Base-by-base conservation (phyloP, 495 filamentous ascomycete genomes). In the Podospora australis region DNA sequence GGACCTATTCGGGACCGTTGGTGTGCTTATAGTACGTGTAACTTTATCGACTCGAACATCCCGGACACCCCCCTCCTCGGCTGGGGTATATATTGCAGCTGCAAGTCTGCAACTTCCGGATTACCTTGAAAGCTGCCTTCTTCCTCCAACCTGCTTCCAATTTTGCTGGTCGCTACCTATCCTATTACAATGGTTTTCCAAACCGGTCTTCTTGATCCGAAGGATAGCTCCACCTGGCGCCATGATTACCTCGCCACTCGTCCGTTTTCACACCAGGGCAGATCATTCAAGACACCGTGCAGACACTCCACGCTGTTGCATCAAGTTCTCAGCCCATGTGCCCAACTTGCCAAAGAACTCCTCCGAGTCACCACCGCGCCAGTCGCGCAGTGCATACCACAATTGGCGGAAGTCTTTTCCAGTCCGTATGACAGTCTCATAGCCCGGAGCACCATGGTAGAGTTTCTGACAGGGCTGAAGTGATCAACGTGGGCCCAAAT, bases 331-430 rank as follows among this genome's bases (percentile, higher is more conserved):
- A n/a, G 66, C 66, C 66, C 55, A 66, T 32, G 30, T 47, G 47
- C 61, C 67, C 50, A 65, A 47, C 30, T 51, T 29, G 42, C 67
- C 66, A 34, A 67, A 68, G 51, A 60, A 68, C 30, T 43, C 46
- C 54, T 68, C 62, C 13, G 62, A 55, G 48, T 64, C 48, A 16
- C 55, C 56, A 34, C 67, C 66, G 21, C 64, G 53, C 66, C 64
- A 68, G 44, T 60, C 58, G 49, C 58, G 50, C 40, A 68, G 51
- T 22, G 63, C 54, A 57, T 65, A 67, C 65, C 64, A 70, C 26
- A 70, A 46, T 44, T 67, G 48, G 45, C 66, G 62, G 19, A 52
- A 56, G 52, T 69, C 64, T 47, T 54, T 62, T 6, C 66, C 64
- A 32, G 62, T 57, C 46, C 52, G 52, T 39, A 70, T 64, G 36